Percentiles rank a stretch among this genome's conserved stretches.
Conservation (phyloP, 306 rosid species). For the Lablab purpureus region DNA sequence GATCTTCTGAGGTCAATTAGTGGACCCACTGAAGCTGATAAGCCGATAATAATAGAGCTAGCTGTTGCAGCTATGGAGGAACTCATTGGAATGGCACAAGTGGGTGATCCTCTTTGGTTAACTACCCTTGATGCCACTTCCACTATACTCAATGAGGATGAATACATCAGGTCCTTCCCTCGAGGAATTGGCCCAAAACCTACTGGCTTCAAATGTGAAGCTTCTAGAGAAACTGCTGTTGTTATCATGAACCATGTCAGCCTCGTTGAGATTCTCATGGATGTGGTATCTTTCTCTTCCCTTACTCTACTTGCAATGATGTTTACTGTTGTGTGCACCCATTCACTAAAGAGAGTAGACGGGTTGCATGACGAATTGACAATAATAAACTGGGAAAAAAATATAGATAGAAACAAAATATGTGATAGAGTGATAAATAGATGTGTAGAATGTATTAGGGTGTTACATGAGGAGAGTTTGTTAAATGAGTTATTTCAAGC, state of each 20-base stretch:
- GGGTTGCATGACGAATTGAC: too few species aligned
- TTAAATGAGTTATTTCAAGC: neutral
- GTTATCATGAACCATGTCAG: conserved; percentile 90
- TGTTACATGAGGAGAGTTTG: neutral
- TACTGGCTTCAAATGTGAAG: conserved; percentile 75
- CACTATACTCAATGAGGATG: conserved; percentile 76
- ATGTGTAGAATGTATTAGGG: neutral
- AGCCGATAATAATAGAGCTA: conserved; percentile 89
- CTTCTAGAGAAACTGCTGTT: conserved; percentile 79
- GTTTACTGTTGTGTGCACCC: neutral
- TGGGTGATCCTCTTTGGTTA: conserved; percentile 94
- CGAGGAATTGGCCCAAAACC: conserved; percentile 84
- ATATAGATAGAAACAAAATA: neutral
- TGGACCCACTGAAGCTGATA: conserved; percentile 79
- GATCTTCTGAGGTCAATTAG: conserved; percentile 78
- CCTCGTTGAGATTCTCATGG: conserved; percentile 98
- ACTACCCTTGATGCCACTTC: conserved; percentile 67
- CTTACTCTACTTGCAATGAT: neutral
- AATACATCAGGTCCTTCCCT: conserved; percentile 80
- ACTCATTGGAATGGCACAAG: conserved; percentile 82
- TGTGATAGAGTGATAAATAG: neutral
- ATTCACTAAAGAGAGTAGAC: neutral
- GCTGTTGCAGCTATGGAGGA: conserved; percentile 99
- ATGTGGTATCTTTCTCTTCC: conserved; percentile 61
- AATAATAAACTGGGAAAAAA: too few species aligned